Evolutionary conservation across 306 rosid species (phyloP).

Genomic region (Vachellia collinsii): DNA sequence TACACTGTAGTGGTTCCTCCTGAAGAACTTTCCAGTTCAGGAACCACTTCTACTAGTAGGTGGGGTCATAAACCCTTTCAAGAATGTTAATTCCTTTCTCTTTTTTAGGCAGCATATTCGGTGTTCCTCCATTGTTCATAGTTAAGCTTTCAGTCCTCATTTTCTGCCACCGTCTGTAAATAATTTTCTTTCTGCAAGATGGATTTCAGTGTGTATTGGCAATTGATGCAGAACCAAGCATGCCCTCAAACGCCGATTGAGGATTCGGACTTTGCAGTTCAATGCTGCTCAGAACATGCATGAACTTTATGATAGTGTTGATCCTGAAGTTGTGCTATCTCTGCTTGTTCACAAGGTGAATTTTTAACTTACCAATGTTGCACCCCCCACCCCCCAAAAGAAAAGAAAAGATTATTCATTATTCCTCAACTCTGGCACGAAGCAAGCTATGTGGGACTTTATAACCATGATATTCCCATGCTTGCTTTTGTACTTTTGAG

Average conservation of each 20-base stretch:
- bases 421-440: neutral
- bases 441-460: neutral
- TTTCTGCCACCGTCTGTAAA: slow-evolving; percentile 32
- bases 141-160: slow-evolving; percentile 12
- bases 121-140: slow-evolving; percentile 24
- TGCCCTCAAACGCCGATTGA: slow-evolving; percentile 77
- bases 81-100: slow-evolving; percentile 26
- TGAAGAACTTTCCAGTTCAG: slow-evolving; percentile 66
- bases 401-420: no score
- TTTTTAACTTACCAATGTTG: slow-evolving; percentile 15
- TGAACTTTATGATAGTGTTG: slow-evolving; percentile 90
- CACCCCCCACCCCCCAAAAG: no score
- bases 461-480: neutral
- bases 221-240: slow-evolving; percentile 65
- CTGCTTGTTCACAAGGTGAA: slow-evolving; percentile 91
- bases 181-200: slow-evolving; percentile 28
- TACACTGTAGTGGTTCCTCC: slow-evolving; percentile 92
- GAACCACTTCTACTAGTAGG: slow-evolving; percentile 63
- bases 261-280: slow-evolving; percentile 88
- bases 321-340: slow-evolving; percentile 83
- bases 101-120: neutral
- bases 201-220: slow-evolving; percentile 32
- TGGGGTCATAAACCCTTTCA: slow-evolving; percentile 34
- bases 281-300: slow-evolving; percentile 72
- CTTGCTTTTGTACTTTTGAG: neutral